Evolutionary conservation across 371 early-diverging fungal genomes (phyloP), one percentile per base, ranked within the genome.

Genomic region (Saksenaea oblongispora): DNA sequence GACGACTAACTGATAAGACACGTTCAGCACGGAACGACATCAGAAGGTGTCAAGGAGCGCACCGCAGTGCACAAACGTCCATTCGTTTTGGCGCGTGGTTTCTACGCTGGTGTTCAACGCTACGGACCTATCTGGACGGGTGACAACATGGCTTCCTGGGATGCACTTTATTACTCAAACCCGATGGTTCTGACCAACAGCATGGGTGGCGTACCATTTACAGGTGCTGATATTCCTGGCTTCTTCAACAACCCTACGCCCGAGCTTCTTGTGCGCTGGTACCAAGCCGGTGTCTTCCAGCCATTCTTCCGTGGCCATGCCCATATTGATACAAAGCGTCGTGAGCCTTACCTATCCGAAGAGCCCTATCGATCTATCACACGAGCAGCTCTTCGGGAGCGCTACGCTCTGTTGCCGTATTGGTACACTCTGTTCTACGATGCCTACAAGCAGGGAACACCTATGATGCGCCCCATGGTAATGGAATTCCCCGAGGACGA

Each of bases 261-360:
- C 1, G 94, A 95, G 37, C 71, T 96, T 3, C 72, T 93, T 58
- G 77, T 84, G 0, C 91, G 97, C 9, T 96, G 97, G 97, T 95
- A 94, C 69, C 95, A 95, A 76, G 79, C 90, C n/a, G 97, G 82
- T 36, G 87, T 88, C 5, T 92, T 89, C 78, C 94, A 95, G 62
- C 97, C 97, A 5, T 96, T 96, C 80, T 92, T 94, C 86, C 88
- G 97, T 61, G 97, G 86, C 0, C 97, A 96, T 77, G 95, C 95
- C 5, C 95, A 95, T 73, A 90, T 95, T 65, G 95, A 92, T 75
- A 94, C 97, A 65, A 95, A 94, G 76, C 91, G 99, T 18, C 88
- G 97, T 35, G 98, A 98, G 71, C 98, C 99, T 9, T 99, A 97
- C 91, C 70, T 98, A 31, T 88, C 93, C 74, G 95, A 92, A 17